A percentile compares a stretch with the other conserved stretches of the same genome.
These are phyloP conservation scores for Fonsecaea monophora DNA, from an alignment of 2,329 filamentous ascomycete species.

Conservation along the genomic window DNA sequence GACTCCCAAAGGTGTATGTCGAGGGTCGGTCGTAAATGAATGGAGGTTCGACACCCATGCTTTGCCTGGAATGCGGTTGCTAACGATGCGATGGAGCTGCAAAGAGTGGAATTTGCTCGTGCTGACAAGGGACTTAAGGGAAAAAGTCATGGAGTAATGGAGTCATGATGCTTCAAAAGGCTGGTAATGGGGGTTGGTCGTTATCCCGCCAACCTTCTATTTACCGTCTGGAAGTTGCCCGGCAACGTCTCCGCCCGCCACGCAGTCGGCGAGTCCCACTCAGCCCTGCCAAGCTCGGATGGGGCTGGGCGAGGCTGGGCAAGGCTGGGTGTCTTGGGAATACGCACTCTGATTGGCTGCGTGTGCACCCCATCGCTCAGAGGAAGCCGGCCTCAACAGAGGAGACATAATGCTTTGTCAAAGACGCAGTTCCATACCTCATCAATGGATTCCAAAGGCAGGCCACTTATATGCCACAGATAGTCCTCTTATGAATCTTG, in stretches of 20 bases:
- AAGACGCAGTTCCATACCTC: neutral
- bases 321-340: slow-evolving; percentile 8
- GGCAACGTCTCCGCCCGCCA: neutral
- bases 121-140: slow-evolving; percentile 19
- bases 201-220: slow-evolving; percentile 14
- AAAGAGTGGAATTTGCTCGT: slow-evolving; percentile 18
- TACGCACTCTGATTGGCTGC: neutral
- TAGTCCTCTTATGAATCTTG: neutral
- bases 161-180: slow-evolving; percentile 11
- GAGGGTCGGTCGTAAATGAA: slow-evolving; percentile 73
- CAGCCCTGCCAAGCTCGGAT: neutral
- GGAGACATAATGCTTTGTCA: neutral
- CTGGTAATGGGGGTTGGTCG: neutral
- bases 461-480: neutral
- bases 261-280: neutral
- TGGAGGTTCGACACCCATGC: slow-evolving; percentile 66
- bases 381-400: neutral
- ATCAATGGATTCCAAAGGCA: neutral
- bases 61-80: slow-evolving; percentile 35
- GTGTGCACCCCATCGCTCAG: neutral
- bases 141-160: neutral
- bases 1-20: slow-evolving; percentile 60
- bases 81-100: slow-evolving; percentile 6
- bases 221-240: slow-evolving; percentile 14
- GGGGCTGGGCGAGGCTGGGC: neutral